Percentiles rank a stretch among this genome's conserved stretches.
These are phyloP conservation scores for Cryptosporidium andersoni DNA, from an alignment of 169 alveolate species.

Conservation along the genomic window DNA sequence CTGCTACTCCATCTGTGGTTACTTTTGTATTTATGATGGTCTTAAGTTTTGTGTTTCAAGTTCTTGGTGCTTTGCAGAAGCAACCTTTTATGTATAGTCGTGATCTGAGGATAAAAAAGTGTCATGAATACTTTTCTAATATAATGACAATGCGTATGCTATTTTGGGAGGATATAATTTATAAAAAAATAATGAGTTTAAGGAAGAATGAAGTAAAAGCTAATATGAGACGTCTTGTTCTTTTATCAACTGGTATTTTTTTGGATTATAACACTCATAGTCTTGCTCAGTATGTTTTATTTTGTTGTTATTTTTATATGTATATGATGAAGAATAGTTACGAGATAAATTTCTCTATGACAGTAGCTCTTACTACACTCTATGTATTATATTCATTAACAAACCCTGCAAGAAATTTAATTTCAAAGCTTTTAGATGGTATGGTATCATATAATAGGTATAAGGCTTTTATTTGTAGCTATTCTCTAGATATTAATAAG, in stretches of 20 bases:
- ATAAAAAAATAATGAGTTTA: slow-evolving; percentile 7
- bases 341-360: neutral
- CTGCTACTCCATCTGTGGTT: slow-evolving; percentile 25
- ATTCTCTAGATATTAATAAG: neutral
- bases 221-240: slow-evolving; percentile 9
- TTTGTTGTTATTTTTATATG: slow-evolving; percentile 4
- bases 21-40: neutral
- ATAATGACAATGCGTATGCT: slow-evolving; percentile 9
- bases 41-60: slow-evolving; percentile 3
- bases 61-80: slow-evolving; percentile 25
- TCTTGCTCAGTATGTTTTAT: slow-evolving; percentile 22
- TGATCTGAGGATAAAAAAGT: slow-evolving; percentile 23
- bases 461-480: neutral
- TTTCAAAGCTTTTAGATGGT: slow-evolving; percentile 35
- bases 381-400: slow-evolving; percentile 22
- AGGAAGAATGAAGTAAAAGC: slow-evolving; percentile 22
- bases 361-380: slow-evolving; percentile 24
- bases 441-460: slow-evolving; percentile 24
- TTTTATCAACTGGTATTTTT: slow-evolving; percentile 24
- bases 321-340: neutral
- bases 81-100: slow-evolving; percentile 17
- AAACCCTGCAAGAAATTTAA: slow-evolving; percentile 40
- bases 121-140: slow-evolving; percentile 42
- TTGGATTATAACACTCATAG: slow-evolving; percentile 48
- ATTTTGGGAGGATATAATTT: slow-evolving; percentile 45